Evolutionary conservation across 2,329 filamentous ascomycete species (phyloP), one percentile per base, ranked within the genome.

Genomic region (Rachicladosporium sp.): DNA sequence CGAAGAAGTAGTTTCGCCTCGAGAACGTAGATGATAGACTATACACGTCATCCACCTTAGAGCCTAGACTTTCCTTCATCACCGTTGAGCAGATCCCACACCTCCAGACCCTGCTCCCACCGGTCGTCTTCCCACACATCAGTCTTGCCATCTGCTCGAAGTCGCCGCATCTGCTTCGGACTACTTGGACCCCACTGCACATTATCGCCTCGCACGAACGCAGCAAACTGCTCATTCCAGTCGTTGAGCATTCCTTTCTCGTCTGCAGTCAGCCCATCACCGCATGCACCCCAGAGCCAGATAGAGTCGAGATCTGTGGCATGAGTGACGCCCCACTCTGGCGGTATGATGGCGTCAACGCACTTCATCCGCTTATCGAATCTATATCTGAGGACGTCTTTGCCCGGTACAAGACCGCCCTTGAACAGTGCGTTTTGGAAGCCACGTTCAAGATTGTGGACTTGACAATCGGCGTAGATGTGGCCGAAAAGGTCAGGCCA

Each of bases 391-490:
- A 67, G 59, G 1, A 76, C 45, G 4, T 72, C 56, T 35, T 61
- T 53, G 3, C 62, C 67, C 1, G 65, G 62, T 29, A 47, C 40
- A n/a, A 59, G 46, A 0, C 65, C 66, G 3, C 59, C 60, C 10
- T 53, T 48, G 0, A 59, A 59, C 2, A 76, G 57, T 0, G 62
- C 61, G 31, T 65, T 53, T 4, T 67, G 56, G 41, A 75, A 65
- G 0, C 72, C 72, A 4, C 71, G 65, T 50, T 72, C 62, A n/a
- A 73, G 63, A n/a, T 59, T 56, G 46, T 76, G 66, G 6, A 76
- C 67, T 49, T 75, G 72, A 45, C 74, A 66, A 38, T 74, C 68
- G 2, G 72, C 70, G 44, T 75, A 76, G 5, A 75, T 58, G 9
- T 57, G 58, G 1, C 71, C 72, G 50, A 74, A 76, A 0, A 66